These are phyloP conservation scores for Lactarius pseudohatsudake DNA, from an alignment of 768 basidiomycete genomes.

Conservation along the genomic window DNA sequence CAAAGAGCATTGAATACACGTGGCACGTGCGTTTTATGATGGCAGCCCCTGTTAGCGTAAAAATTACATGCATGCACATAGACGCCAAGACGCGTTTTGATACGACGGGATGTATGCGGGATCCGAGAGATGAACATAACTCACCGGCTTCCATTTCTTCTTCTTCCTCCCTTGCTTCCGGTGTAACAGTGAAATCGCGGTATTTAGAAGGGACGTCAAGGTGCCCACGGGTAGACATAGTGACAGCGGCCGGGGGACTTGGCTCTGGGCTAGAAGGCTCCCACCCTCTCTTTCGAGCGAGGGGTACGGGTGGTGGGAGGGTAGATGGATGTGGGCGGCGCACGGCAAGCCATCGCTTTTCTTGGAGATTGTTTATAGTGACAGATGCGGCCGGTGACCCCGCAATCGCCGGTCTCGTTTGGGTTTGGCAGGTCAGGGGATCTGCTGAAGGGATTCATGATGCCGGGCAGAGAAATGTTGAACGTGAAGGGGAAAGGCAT, in stretches of 20 bases:
- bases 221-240: slow-evolving; percentile 60
- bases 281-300: slow-evolving; percentile 70
- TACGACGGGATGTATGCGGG: neutral
- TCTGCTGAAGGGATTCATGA: slow-evolving; percentile 59
- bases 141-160: slow-evolving; percentile 48
- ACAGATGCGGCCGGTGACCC: slow-evolving; percentile 10
- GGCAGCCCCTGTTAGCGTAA: neutral
- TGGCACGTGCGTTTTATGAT: slow-evolving; percentile 22
- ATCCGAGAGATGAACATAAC: slow-evolving; percentile 24
- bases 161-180: slow-evolving; percentile 34
- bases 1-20: slow-evolving; percentile 24
- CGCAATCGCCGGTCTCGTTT: slow-evolving; percentile 30
- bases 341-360: slow-evolving; percentile 28
- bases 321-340: slow-evolving; percentile 34
- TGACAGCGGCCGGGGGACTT: slow-evolving; percentile 50
- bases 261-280: slow-evolving; percentile 60
- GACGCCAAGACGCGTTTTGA: slow-evolving; percentile 13
- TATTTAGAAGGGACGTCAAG: slow-evolving; percentile 70
- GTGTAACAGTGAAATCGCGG: slow-evolving; percentile 39
- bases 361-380: slow-evolving; percentile 31
- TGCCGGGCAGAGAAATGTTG: slow-evolving; percentile 60
- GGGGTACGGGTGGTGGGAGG: slow-evolving; percentile 43
- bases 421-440: slow-evolving; percentile 26
- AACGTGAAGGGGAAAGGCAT: slow-evolving; percentile 76
- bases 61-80: neutral